Base-by-base conservation (phyloP, 768 basidiomycete genomes). In the Mrakia blollopis region DNA sequence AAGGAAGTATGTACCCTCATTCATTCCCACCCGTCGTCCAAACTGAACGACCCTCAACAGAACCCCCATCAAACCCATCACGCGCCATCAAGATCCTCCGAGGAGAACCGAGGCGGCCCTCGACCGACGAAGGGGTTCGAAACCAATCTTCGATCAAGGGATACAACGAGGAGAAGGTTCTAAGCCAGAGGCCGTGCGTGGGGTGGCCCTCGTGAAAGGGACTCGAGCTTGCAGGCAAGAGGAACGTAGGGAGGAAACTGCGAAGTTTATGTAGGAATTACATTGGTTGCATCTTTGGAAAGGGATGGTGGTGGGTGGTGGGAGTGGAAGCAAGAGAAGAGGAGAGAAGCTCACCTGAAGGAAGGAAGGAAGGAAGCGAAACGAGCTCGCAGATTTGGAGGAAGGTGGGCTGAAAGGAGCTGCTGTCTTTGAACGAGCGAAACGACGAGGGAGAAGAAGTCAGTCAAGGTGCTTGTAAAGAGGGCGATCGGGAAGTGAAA, bases 221-320 rank as follows among this genome's bases (percentile, higher is more conserved):
- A 75, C 74, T 65, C 74, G 63, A 35, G 61, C 62, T 74, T 74
- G 73, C 73, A 44, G 73, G 73, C 62, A 62, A 61, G 74, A 54
- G 74, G 52, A 75, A 39, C 69, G 74, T 75, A 75, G 74, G 65
- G 74, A 67, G 74, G 65, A 75, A 75, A 75, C 74, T 75, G 74
- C 74, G 74, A 75, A 75, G 74, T 73, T 73, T 57, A 54, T 74
- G 73, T 62, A 63, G 63, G 47, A 44, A 39, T 47, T 52, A 52
- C 35, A 39, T 37, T 57, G 57, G 57, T 74, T 74, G n/a, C 73
- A 63, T 74, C 73, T 47, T 74, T 44, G 41, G 57, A 73, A 28
- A 37, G 21, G n/a, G 65, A n/a, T 50, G 65, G 67, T 28, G 52
- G 65, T 21, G 54, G 30, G 67, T 18, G 68, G 28, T 37, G 65